Conservation (phyloP, 805 yeast genomes). For the Metschnikowia borealis region DNA sequence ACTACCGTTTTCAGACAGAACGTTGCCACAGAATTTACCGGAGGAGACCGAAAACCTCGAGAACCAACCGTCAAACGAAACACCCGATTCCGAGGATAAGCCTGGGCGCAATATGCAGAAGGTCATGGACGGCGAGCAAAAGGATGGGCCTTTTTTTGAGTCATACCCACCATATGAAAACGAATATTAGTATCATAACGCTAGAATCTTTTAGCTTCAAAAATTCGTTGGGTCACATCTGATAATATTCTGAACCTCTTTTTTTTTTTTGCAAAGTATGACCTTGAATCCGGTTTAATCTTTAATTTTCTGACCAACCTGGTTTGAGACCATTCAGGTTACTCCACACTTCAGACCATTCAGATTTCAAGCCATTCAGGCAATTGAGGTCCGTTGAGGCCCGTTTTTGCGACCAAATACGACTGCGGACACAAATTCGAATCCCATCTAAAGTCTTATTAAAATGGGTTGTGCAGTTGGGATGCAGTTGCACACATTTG, state of each 20-base stretch:
- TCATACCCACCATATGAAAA: conserved; percentile 12
- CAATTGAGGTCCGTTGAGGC: too few species aligned
- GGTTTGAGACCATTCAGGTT: too few species aligned
- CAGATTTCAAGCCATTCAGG: too few species aligned
- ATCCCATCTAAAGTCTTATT: too few species aligned
- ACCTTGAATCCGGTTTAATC: too few species aligned
- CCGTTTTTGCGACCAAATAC: neutral
- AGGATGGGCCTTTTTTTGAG: conserved; percentile 8
- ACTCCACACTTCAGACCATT: too few species aligned
- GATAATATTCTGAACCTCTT: too few species aligned
- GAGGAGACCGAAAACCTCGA: neutral
- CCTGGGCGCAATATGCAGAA: neutral
- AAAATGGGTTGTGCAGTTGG: neutral
- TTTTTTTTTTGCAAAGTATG: too few species aligned
- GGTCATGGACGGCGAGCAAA: neutral
- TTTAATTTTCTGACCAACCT: too few species aligned
- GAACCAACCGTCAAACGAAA: neutral
- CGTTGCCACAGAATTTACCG: neutral
- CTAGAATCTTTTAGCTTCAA: neutral
- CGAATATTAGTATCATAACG: conserved; percentile 4
- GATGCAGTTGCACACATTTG: neutral
- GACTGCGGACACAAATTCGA: too few species aligned
- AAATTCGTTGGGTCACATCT: too few species aligned
- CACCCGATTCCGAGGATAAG: neutral
- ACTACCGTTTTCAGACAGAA: conserved; percentile 1